Evolutionary conservation across 805 yeast species (phyloP).

Genomic region (Dipodascus albidus): DNA sequence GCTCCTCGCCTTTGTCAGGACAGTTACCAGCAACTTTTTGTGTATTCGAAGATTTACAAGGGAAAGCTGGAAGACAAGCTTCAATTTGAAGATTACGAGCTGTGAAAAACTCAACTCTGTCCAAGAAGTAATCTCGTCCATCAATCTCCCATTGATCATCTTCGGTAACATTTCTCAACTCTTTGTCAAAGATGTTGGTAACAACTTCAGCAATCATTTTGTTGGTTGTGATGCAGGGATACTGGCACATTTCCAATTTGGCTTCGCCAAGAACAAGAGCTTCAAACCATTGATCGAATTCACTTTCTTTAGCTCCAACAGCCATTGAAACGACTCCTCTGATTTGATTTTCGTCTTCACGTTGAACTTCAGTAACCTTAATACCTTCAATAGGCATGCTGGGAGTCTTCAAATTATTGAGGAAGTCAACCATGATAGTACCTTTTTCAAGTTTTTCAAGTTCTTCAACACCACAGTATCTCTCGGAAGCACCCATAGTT

Average conservation of each 20-base stretch:
- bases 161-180: not conserved
- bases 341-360: not conserved
- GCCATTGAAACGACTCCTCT: not conserved
- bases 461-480: not conserved
- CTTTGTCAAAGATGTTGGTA: not conserved
- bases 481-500: not conserved
- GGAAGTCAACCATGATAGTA: not conserved
- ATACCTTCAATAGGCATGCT: not conserved
- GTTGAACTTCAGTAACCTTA: not conserved
- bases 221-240: not conserved
- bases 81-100: not conserved
- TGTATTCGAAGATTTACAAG: not conserved
- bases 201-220: not conserved
- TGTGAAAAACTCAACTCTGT: not conserved
- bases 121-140: not conserved
- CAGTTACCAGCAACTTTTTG: not conserved
- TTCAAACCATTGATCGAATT: not conserved
- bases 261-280: not conserved
- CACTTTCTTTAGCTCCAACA: not conserved
- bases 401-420: not conserved
- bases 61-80: not conserved
- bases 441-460: not conserved
- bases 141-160: not conserved
- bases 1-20: not conserved
- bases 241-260: not conserved